phyloP scores from a whole-genome alignment of 306 rosid genomes.

The Cucurbita ficifolia region DNA sequence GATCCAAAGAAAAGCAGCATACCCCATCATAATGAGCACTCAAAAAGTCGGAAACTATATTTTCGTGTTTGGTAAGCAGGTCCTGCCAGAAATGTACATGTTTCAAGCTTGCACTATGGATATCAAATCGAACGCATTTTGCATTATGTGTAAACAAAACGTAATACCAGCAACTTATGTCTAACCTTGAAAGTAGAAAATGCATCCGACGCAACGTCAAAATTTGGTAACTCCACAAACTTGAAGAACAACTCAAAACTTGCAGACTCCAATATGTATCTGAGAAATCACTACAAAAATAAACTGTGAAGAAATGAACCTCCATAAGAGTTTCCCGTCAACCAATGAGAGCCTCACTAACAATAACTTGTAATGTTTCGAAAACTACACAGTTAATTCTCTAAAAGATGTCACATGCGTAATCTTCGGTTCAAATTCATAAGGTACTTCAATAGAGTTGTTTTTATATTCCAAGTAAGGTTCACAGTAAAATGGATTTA shows the following conservation, averaged over 20 bases:
- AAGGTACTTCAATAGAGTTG: neutral
- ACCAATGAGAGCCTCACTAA: neutral
- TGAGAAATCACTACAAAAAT: slow-evolving; percentile 41
- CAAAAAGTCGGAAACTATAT: slow-evolving; percentile 62
- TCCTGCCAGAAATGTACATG: slow-evolving; percentile 41
- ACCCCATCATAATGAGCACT: slow-evolving; percentile 71
- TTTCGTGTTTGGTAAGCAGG: slow-evolving; percentile 71
- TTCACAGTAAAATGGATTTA: neutral
- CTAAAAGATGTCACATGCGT: neutral
- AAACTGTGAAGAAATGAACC: slow-evolving; percentile 22
- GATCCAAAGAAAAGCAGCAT: slow-evolving; percentile 13
- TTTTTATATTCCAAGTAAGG: neutral
- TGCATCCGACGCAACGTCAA: slow-evolving; percentile 92
- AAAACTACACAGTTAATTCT: neutral
- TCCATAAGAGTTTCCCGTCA: slow-evolving; percentile 1
- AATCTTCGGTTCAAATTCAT: neutral
- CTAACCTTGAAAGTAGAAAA: slow-evolving; percentile 91
- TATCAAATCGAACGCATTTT: neutral
- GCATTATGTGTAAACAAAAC: neutral
- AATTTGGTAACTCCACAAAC: slow-evolving; percentile 77
- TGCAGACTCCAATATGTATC: slow-evolving; percentile 86
- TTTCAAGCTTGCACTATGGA: neutral
- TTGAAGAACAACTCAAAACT: slow-evolving; percentile 86
- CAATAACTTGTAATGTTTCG: neutral
- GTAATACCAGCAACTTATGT: neutral